Base-by-base conservation (phyloP, 2,329 filamentous ascomycete genomes). In the Didymella sp. region DNA sequence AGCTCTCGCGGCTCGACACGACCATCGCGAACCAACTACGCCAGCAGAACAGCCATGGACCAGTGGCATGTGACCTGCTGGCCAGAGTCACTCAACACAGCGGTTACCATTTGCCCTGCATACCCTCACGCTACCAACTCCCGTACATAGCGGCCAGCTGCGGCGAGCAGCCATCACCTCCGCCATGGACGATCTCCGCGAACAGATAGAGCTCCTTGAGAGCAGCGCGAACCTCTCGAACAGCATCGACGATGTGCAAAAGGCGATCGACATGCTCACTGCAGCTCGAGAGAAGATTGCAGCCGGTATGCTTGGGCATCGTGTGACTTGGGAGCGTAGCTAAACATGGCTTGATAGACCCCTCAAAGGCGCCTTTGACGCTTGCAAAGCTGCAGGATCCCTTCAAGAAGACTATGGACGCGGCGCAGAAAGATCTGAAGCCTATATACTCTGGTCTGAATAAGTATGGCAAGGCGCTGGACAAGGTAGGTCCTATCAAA, bases 311-410 rank as follows among this genome's bases (percentile, higher is more conserved):
- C 53, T 50, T 15, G 17, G 45, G 51, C 37, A 17, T 31, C 42
- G 30, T 17, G 37, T 51, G 28, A 51, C 46, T 24, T 55, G 47
- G 28, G 41, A 24, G 33, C 48, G 54, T 38, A 56, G 22, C 67
- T 71, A 46, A 70, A 61, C 33, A 54, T 31, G 17, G 31, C 25
- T 43, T 38, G 41, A 43, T 76, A 85, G 89, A 92, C 69, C 86
- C 89, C 22, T 86, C 87, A 61, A 85, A 85, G 35, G 87, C 91
- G 15, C 86, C 88, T 38, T 81, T 93, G 58, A 89, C 88, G 24
- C 84, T 98, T 67, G 89, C 90, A 27, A 93, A 89, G 73, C 84
- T 97, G 17, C 92, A 97, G 73, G 93, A 90, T 62, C 91, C 93
- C 0, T 82, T 96, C 54, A 95, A 93, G 71, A 82, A 88, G 48